phyloP scores from a whole-genome alignment of 1,139 yeast genomes.

The Pneumocystis murina region DNA sequence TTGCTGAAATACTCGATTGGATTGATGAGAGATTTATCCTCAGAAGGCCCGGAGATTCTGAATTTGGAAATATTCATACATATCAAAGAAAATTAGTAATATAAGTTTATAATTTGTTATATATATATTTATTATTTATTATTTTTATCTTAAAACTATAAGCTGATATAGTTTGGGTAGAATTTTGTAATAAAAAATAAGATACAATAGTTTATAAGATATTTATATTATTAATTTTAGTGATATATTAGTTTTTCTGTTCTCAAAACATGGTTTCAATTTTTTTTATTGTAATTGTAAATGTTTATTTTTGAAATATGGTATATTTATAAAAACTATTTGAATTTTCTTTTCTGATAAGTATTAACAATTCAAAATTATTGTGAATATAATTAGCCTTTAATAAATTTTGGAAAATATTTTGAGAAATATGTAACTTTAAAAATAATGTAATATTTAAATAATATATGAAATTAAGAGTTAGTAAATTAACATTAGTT shows the following conservation, averaged over 20 bases:
- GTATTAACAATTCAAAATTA: no score
- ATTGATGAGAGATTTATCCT: constrained; percentile 56
- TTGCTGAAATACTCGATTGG: constrained; percentile 62
- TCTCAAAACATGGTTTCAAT: background rate
- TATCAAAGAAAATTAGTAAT: background rate
- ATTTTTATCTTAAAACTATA: background rate
- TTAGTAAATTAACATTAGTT: no score
- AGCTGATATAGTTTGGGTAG: no score
- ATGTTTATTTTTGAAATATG: no score
- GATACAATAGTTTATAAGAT: background rate
- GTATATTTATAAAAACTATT: no score
- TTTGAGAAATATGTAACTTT: no score
- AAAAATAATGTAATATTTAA: no score
- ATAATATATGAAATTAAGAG: no score
- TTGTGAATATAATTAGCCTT: no score
- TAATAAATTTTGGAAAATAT: no score
- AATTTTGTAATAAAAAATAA: background rate
- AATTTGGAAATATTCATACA: constrained; percentile 33
- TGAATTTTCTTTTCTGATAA: no score
- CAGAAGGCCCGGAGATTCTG: constrained; percentile 49
- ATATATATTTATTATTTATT: background rate
- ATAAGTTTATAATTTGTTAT: background rate
- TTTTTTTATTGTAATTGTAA: no score
- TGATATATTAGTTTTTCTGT: background rate
- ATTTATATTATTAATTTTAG: background rate